phyloP scores from a whole-genome alignment of 495 filamentous ascomycete genomes.

The Parmelia sp. region DNA sequence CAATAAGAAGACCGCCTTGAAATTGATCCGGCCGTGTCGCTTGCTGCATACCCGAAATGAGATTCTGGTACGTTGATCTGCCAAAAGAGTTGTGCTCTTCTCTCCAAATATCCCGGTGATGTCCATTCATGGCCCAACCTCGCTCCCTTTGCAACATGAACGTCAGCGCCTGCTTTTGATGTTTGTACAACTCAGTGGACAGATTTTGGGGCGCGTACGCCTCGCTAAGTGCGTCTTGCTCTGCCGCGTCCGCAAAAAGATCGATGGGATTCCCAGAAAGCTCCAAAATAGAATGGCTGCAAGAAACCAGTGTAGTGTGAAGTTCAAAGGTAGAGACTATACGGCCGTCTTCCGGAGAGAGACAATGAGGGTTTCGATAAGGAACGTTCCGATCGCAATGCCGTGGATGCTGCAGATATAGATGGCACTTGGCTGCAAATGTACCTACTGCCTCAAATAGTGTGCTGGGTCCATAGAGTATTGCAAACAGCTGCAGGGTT shows the following conservation, averaged over 20 bases:
- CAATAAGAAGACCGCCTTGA: constrained; percentile 37
- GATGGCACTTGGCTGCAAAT: constrained; percentile 17
- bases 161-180: constrained; percentile 41
- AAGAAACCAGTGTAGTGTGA: not conserved
- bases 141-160: constrained; percentile 38
- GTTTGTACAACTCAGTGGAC: constrained; percentile 25
- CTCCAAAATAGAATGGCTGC: not conserved
- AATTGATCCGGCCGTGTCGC: constrained; percentile 27
- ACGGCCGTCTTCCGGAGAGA: constrained; percentile 24
- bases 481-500: not conserved
- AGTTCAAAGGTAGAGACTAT: constrained; percentile 10
- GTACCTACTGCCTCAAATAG: constrained; percentile 16
- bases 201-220: constrained; percentile 5
- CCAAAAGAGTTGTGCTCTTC: not conserved
- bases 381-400: constrained; percentile 30
- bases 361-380: constrained; percentile 42
- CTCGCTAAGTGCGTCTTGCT: constrained; percentile 18
- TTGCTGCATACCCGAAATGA: constrained; percentile 24
- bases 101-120: constrained; percentile 27
- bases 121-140: constrained; percentile 31
- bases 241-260: constrained; percentile 13
- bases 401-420: constrained; percentile 37
- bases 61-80: constrained; percentile 27
- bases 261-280: constrained; percentile 12
- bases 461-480: constrained; percentile 15